phyloP scores from a whole-genome alignment of 768 basidiomycete genomes.

The Pilatotrama ljubarskyi region DNA sequence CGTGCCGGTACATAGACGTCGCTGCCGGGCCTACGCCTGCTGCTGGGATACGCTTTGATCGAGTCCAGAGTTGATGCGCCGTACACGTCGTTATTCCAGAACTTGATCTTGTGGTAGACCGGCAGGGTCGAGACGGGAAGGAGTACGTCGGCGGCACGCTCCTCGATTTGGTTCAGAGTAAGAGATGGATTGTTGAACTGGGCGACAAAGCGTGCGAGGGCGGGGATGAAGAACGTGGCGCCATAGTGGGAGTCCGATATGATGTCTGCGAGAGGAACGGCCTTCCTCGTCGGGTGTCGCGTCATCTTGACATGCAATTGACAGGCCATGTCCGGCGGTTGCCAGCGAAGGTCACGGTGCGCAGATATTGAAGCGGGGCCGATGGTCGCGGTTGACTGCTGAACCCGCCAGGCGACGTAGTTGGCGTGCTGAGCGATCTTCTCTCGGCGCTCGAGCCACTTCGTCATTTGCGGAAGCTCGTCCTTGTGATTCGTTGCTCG shows the following conservation, averaged over 20 bases:
- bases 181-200: not conserved
- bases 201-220: slow-evolving; percentile 3
- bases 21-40: slow-evolving; percentile 7
- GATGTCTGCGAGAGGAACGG: slow-evolving; percentile 1
- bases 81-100: slow-evolving; percentile 20
- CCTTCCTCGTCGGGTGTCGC: not conserved
- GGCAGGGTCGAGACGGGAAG: slow-evolving; percentile 30
- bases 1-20: slow-evolving; percentile 22
- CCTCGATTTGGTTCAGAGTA: not conserved
- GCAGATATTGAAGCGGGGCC: not conserved
- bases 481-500: slow-evolving; percentile 37
- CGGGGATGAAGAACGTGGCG: not conserved
- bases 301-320: not conserved
- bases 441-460: slow-evolving; percentile 36
- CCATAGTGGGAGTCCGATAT: not conserved
- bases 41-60: slow-evolving; percentile 32
- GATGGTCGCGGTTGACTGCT: not conserved
- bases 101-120: slow-evolving; percentile 36
- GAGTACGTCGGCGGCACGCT: not conserved
- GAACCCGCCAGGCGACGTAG: slow-evolving; percentile 9
- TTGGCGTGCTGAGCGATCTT: slow-evolving; percentile 5
- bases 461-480: slow-evolving; percentile 40
- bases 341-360: not conserved
- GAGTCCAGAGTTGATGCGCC: slow-evolving; percentile 28
- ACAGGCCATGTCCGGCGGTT: not conserved